phyloP scores from a whole-genome alignment of 345 rosid genomes.

The Citrus mangshanensis region DNA sequence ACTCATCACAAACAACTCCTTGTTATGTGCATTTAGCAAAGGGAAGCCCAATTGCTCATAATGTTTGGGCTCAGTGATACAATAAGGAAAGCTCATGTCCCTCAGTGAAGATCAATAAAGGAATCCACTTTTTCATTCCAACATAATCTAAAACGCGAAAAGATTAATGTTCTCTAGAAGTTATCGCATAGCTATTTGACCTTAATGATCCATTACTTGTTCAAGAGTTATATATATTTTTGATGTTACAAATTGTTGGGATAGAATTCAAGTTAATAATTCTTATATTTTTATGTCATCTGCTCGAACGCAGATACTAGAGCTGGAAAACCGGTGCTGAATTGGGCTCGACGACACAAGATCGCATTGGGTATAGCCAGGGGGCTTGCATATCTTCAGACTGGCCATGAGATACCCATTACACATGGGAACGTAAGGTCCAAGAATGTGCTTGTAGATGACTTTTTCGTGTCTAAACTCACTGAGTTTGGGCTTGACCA shows the following conservation, averaged over 20 bases:
- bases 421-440: conserved; percentile 91
- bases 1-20: background rate
- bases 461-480: conserved; percentile 74
- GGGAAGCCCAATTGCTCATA: background rate
- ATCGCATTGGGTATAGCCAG: conserved; percentile 85
- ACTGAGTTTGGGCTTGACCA: conserved; percentile 93
- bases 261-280: background rate
- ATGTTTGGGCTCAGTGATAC: background rate
- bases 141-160: background rate
- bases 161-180: background rate
- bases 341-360: conserved; percentile 97
- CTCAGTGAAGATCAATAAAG: background rate
- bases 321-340: conserved; percentile 73
- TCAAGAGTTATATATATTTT: background rate
- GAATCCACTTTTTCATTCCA: background rate
- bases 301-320: conserved; percentile 52
- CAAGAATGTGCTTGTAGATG: conserved; percentile 89
- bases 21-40: background rate
- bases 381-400: conserved; percentile 86
- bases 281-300: background rate
- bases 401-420: conserved; percentile 69
- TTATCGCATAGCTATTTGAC: background rate
- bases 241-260: background rate
- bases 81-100: background rate
- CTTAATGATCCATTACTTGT: background rate